Evolutionary conservation across 2,329 filamentous ascomycete genomes (phyloP), one percentile per base, ranked within the genome.

Genomic region (Scedosporium minutisporum): DNA sequence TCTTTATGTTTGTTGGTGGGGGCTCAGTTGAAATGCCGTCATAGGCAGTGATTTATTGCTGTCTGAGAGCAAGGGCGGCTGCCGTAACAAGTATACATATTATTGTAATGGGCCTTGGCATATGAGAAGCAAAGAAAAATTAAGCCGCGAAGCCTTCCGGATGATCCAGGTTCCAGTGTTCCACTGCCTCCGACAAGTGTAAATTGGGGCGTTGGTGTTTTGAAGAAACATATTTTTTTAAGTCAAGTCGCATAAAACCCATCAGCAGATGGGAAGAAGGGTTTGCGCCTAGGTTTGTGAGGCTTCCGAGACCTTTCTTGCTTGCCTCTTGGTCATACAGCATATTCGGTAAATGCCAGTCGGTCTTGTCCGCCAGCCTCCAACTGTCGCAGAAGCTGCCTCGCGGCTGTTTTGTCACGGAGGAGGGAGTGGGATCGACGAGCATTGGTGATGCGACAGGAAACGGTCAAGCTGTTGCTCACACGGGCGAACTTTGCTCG

Each of bases 401-500:
- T 55, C 60, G 48, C 48, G 60, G 60, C n/a, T 61, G 60, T 61
- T 55, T 55, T 51, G 48, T 27, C 27, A 61, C 29, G 55, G 33
- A 38, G 33, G 33, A 38, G 2, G 29, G 33, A 55, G 60, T 57
- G 48, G 48, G 60, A 61, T 61, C 60, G 48, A 29, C 48, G 33
- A 57, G 60, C 48, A 61, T 61, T 29, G 41, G 29, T 61, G 58
- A 60, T 60, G 58, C 59, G 42, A 38, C 16, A 23, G 53, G 42
- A 48, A 44, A 60, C 18, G 58, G 58, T 5, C 33, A 42, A 60
- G 58, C 21, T 38, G 3, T 6, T 14, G 51, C 51, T 48, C 44
- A 23, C 51, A 18, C 18, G 6, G n/a, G 18, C 12, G n/a, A 27
- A 23, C 58, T 33, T 27, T n/a, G 14, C 48, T 25, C 44, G 59